Base-by-base conservation (phyloP, 2,329 filamentous ascomycete genomes). In the Hypoxylon sp. region DNA sequence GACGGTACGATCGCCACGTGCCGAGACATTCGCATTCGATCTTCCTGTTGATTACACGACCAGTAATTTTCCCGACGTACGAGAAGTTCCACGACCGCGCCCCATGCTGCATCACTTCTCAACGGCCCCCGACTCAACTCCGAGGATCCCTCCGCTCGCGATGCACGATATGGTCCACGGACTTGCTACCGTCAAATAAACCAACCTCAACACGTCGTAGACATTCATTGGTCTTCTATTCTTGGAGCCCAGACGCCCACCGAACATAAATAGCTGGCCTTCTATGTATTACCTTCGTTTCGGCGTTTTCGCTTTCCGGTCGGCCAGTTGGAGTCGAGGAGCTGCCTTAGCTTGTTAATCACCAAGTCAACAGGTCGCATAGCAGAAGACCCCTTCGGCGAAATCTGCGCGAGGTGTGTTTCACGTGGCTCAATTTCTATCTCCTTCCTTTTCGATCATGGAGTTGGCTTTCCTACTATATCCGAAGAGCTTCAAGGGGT, bases 11-110 rank as follows among this genome's bases (percentile, higher is more conserved):
- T 50, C 65, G 17, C 59, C 59, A 6, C 60, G 56, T 34, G 51
- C 51, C 20, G 65, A 64, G 24, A 37, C 52, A 15, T 46, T 67
- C 46, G 20, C 52, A 10, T 47, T 67, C 6, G 65, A 69, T 39
- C 55, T 64, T 19, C 59, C 62, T 26, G 28, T 54, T 32, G 56
- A 68, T 30, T 68, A 68, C 51, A 68, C 64, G 19, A 65, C 64
- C 13, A 59, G 46, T 26, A 71, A 64, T 51, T 71, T 72, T 64
- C 67, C 73, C 65, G 72, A 69, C 53, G 63, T 68, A 22, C 59
- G 65, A 48, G 65, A 66, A 52, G 63, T 68, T 26, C 65, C 65
- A 48, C 65, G 65, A 5, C 65, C 65, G 11, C 62, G 55, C 7
- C 65, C 65, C 26, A 46, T 59, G 48, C 20, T 61, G 13, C 65